phyloP scores from a whole-genome alignment of 2,329 filamentous ascomycete species.

The Xylaria sp. region DNA sequence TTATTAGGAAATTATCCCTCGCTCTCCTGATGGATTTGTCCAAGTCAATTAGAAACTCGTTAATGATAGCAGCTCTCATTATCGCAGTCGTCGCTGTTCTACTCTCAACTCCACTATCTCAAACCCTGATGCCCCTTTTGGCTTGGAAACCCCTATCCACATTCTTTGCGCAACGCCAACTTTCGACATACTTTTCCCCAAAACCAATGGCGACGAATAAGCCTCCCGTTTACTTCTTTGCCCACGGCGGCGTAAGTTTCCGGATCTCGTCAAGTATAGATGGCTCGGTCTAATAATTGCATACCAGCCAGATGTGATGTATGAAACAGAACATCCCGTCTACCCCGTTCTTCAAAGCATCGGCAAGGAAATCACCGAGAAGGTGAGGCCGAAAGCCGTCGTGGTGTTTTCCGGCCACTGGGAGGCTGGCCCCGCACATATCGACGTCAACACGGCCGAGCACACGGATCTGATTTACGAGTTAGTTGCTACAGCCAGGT shows the following conservation, averaged over 20 bases:
- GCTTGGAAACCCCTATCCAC: constrained; percentile 18
- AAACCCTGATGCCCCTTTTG: constrained; percentile 22
- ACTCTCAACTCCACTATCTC: constrained; percentile 25
- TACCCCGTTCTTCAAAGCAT: constrained; percentile 66
- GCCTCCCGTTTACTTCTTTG: constrained; percentile 53
- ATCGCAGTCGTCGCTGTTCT: constrained; percentile 32
- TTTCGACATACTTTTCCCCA: constrained; percentile 3
- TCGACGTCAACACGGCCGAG: constrained; percentile 68
- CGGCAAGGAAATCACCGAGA: constrained; percentile 69
- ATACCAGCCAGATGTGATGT: constrained; percentile 65
- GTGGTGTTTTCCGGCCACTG: constrained; percentile 80
- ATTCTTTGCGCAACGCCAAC: constrained; percentile 15
- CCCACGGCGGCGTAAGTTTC: constrained; percentile 51
- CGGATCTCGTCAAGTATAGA: not conserved
- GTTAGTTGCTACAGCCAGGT: constrained; percentile 39
- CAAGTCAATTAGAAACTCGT: constrained; percentile 9
- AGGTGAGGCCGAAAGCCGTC: constrained; percentile 71
- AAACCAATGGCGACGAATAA: constrained; percentile 33
- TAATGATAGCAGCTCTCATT: constrained; percentile 26
- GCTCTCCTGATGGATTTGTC: constrained; percentile 10
- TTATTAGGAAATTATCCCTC: not conserved
- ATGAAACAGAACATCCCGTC: constrained; percentile 68
- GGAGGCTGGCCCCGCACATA: constrained; percentile 59
- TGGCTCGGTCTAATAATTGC: constrained; percentile 10
- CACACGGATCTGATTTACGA: constrained; percentile 72